Evolutionary conservation across 1,284 basidiomycete species (phyloP), one percentile per base, ranked within the genome.

Genomic region (Pterulicium gracile): DNA sequence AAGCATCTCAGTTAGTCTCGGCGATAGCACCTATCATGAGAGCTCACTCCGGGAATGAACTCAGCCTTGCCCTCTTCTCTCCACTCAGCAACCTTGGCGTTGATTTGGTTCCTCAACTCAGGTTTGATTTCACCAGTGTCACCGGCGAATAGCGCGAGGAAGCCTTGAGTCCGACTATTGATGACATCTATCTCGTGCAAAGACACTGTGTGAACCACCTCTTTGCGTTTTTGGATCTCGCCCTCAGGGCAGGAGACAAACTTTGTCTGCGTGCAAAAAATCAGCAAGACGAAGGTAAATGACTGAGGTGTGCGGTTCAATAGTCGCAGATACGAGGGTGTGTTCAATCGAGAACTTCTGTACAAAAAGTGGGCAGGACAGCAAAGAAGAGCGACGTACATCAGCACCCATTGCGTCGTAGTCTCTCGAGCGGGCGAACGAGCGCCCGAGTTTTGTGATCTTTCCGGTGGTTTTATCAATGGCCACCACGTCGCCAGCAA

Each of bases 41-140:
- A 41, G 77, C 88, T 47, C 63, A 96, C 93, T 3, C 95, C 95
- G 36, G 95, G 95, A 2, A 98, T 88, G 50, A 98, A 94, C 61
- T 95, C 92, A 3, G 95, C 95, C 64, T 98, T 98, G 51, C 95
- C 95, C 68, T 98, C 95, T 68, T 98, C 96, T 50, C 92, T 73
- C 95, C 96, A 98, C 62, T 98, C 95, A 21, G 83, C 87, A 2
- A 98, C 93, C 63, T 98, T 98, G 46, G 84, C 79, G 64, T 98
- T 93, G 66, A 98, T 98, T 66, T 98, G 94, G 57, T 90, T 91
- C 43, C 95, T 81, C 50, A 98, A 70, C 62, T 98, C 95, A 21
- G 94, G 90, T 69, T 98, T 98, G 65, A 98, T 98, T 69, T 98
- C 95, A 24, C 96, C 95, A 1, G 96, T 98, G 64, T 98, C 95